Conservation (phyloP, 2,329 filamentous ascomycete species). For the Blastomyces emzantsi region DNA sequence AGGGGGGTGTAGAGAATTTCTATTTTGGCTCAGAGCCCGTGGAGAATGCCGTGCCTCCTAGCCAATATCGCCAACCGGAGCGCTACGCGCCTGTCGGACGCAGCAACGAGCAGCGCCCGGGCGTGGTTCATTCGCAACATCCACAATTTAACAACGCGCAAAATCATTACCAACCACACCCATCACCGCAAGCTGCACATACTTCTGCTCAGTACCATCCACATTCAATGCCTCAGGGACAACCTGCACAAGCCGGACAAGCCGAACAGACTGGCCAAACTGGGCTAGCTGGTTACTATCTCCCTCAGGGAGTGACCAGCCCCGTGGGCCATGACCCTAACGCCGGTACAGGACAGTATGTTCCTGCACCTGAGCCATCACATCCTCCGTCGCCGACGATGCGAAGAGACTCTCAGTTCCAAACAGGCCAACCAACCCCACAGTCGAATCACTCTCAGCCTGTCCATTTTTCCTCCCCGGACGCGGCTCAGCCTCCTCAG, state of each 20-base stretch:
- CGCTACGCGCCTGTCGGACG: conserved; percentile 9
- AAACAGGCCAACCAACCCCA: conserved; percentile 15
- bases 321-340: conserved; percentile 7
- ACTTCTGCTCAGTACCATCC: neutral
- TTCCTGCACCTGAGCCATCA: conserved; percentile 16
- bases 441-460: conserved; percentile 5
- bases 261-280: conserved; percentile 7
- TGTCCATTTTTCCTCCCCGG: neutral
- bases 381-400: conserved; percentile 20
- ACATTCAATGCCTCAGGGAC: conserved; percentile 11
- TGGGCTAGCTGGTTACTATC: conserved; percentile 10
- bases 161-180: conserved; percentile 15
- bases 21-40: conserved; percentile 59
- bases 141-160: conserved; percentile 13
- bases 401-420: conserved; percentile 21
- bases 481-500: conserved; percentile 23
- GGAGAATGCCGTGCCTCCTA: conserved; percentile 41
- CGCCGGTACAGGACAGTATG: conserved; percentile 12
- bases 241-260: conserved; percentile 5
- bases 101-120: conserved; percentile 1
- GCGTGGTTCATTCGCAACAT: conserved; percentile 17
- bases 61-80: conserved; percentile 40
- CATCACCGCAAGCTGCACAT: conserved; percentile 19
- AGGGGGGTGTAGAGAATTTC: conserved; percentile 62
- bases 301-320: neutral